phyloP scores from a whole-genome alignment of 495 filamentous ascomycete genomes.

The Lichenothelia convexa region DNA sequence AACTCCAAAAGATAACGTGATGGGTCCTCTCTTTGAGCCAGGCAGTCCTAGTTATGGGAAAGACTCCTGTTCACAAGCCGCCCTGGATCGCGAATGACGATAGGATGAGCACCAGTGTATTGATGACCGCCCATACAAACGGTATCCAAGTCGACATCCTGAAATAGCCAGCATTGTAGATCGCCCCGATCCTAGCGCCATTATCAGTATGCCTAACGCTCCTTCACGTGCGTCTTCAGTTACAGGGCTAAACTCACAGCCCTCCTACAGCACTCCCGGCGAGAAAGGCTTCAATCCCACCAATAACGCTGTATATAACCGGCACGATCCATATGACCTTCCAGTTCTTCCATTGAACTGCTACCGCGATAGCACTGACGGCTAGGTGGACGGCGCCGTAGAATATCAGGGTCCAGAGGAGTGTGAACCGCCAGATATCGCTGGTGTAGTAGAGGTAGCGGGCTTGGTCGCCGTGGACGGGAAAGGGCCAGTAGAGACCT shows the following conservation, averaged over 20 bases:
- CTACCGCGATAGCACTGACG: slow-evolving; percentile 52
- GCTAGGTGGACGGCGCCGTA: slow-evolving; percentile 47
- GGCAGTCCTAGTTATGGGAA: too few species aligned
- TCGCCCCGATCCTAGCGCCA: slow-evolving; percentile 59
- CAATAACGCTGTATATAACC: slow-evolving; percentile 45
- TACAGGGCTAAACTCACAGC: slow-evolving; percentile 45
- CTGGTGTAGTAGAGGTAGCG: slow-evolving; percentile 57
- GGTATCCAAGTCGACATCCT: slow-evolving; percentile 96
- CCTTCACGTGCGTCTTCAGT: not conserved
- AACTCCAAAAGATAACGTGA: too few species aligned
- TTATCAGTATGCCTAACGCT: slow-evolving; percentile 2
- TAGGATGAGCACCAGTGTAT: slow-evolving; percentile 70
- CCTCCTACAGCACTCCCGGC: slow-evolving; percentile 80
- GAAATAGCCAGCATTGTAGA: slow-evolving; percentile 78
- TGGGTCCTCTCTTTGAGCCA: too few species aligned
- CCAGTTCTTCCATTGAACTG: slow-evolving; percentile 49
- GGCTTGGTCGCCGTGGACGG: slow-evolving; percentile 28
- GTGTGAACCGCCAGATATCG: slow-evolving; percentile 85
- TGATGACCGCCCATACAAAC: slow-evolving; percentile 84
- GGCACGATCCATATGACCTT: slow-evolving; percentile 62
- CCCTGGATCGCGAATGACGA: slow-evolving; percentile 92
- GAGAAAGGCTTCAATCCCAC: slow-evolving; percentile 61
- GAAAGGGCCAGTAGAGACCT: slow-evolving; percentile 67
- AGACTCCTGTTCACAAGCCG: slow-evolving; percentile 42
- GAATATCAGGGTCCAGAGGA: slow-evolving; percentile 70